Evolutionary conservation across 1,139 yeast species (phyloP), one percentile per base, ranked within the genome.

Genomic region (Diutina siamensis): DNA sequence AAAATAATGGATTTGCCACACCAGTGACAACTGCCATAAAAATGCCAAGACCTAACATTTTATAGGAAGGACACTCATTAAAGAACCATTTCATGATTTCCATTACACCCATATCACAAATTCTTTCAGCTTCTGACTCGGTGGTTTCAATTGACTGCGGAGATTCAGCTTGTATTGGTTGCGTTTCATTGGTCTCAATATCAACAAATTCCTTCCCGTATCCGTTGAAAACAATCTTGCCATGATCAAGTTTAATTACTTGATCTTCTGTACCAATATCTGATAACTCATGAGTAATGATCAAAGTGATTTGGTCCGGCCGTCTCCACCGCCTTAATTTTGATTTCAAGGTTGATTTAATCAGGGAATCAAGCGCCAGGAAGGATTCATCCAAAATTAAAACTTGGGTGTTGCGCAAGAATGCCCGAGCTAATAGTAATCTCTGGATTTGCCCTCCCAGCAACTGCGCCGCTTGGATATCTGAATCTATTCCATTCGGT

Each of bases 361-460:
- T 72, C 1, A 54, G 53, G 3, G 61, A 59, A 59, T 89, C 97
- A 48, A 92, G 62, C 0, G 97, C 96, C 48, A 92, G 81, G 3
- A 86, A 66, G 1, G 94, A 76, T 58, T 92, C 98, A 63, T 92
- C 98, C 27, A 88, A 64, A 12, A 92, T 74, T 49, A 92, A 64
- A 3, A 92, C 72, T 0, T 89, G 83, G 0, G 94, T 62, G 54
- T 89, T 74, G 49, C 87, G 68, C 4, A 88, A 53, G 50, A 70
- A 72, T 0, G 97, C 97, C 48, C 97, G 71, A 0, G 97, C 96
- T 27, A 92, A 58, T 0, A 92, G 83, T 3, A 92, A 67, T 48
- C 89, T 65, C 61, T 92, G 98, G 47, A 72, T 75, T 59, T 92
- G 96, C 0, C 98, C 98, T 3, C 97, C 97, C 51, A 96, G 87